Base-by-base conservation (phyloP, 352 stramenopile species). In the Globisporangium sylvaticum region DNA sequence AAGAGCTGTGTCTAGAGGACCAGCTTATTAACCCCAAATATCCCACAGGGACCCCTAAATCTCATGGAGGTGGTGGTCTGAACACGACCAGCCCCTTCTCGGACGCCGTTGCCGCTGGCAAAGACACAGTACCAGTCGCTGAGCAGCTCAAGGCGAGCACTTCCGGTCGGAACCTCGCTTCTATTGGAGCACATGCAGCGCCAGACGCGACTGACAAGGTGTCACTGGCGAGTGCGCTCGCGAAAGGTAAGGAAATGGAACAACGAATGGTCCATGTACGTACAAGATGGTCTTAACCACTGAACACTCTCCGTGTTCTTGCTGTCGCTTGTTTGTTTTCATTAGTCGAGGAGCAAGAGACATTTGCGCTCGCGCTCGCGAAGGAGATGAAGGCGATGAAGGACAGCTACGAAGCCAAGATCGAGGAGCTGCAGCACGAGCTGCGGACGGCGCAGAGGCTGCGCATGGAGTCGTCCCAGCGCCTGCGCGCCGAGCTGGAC, bases 361-460 rank as follows among this genome's bases (percentile, higher is more conserved):
- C 78, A 27, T 95, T 95, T 48, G 85, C 81, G 5, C 63, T 89
- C 12, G 83, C 86, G 32, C 67, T 92, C 22, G 75, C 77, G 25
- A 85, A 84, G 52, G 86, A 90, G 59, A 92, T 92, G 77, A 68
- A 78, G 0, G 70, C 67, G 27, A 92, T 89, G 78, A 89, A 89
- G 57, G 70, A 80, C 12, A 77, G 80, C 37, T 94, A 90, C 64
- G 83, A 92, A 65, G 55, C 18, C 20, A 76, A 94, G 58, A 58
- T 96, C 12, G 75, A 88, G n/a, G 74, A 87, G 10, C 71, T 96
- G n/a, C 68, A 78, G 22, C 70, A 73, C 4, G 85, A 92, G 58
- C 55, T 93, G 9, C 74, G 73, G 53, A 73, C 72, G 56, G 68
- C 65, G 3, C 81, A 88, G 59, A 72, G 73, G 58, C 69, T 79